Conservation (phyloP, 108 stramenopile species). For the Skeletonema potamos region DNA sequence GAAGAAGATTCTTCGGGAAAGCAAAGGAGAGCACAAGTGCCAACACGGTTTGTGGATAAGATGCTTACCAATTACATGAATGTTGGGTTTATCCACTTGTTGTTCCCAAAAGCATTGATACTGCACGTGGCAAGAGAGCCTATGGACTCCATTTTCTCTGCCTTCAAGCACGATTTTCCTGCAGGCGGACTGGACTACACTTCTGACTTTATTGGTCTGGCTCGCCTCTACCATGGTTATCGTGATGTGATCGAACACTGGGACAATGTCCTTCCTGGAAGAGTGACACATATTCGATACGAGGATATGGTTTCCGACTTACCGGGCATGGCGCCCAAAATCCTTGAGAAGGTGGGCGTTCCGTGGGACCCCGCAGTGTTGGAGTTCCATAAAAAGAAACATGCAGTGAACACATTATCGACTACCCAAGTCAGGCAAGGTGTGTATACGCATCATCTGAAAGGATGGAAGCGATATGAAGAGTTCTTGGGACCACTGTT, state of each 20-base stretch:
- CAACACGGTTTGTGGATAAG: conserved; percentile 76
- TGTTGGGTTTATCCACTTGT: conserved; percentile 87
- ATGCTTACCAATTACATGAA: conserved; percentile 88
- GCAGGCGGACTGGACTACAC: conserved; percentile 81
- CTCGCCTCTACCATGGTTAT: conserved; percentile 72
- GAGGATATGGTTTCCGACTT: conserved; percentile 85
- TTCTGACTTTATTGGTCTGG: conserved; percentile 59
- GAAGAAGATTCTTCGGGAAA: conserved; percentile 27
- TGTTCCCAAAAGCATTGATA: conserved; percentile 87
- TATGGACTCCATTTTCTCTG: conserved; percentile 82
- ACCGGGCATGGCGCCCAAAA: conserved; percentile 55
- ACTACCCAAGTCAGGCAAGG: conserved; percentile 84
- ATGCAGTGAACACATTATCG: conserved; percentile 86
- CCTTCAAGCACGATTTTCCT: conserved; percentile 86
- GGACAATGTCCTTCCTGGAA: conserved; percentile 72
- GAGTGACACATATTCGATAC: conserved; percentile 82
- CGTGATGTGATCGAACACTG: conserved; percentile 84
- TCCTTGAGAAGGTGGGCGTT: conserved; percentile 56
- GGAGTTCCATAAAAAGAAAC: conserved; percentile 87
- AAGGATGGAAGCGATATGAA: conserved; percentile 77
- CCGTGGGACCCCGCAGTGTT: conserved; percentile 73
- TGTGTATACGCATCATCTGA: conserved; percentile 76
- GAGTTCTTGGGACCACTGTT: conserved; percentile 49
- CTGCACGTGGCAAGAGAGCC: conserved; percentile 82
- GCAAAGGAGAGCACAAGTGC: conserved; percentile 13